These are phyloP conservation scores for Teratosphaeria viscida DNA, from an alignment of 2,329 filamentous ascomycete species.

Conservation along the genomic window DNA sequence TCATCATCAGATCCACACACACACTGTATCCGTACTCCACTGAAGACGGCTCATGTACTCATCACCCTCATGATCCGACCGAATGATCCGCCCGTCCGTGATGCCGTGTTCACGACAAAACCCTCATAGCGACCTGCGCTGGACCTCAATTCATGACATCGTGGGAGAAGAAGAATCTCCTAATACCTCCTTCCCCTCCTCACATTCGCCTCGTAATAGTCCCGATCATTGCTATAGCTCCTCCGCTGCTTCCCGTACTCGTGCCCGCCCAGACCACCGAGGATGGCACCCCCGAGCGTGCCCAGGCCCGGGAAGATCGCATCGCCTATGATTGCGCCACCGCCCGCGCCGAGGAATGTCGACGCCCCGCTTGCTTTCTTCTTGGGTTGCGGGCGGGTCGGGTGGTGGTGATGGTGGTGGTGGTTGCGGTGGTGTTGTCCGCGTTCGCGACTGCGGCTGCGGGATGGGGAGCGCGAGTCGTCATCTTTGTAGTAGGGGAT, in stretches of 20 bases:
- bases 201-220: slow-evolving; percentile 2
- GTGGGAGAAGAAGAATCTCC: not conserved
- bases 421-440: slow-evolving; percentile 13
- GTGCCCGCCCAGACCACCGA: slow-evolving; percentile 33
- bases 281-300: slow-evolving; percentile 27
- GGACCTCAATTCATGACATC: not conserved
- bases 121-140: not conserved
- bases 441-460: slow-evolving; percentile 10
- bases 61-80: no score
- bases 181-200: not conserved
- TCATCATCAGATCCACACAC: no score
- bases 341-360: slow-evolving; percentile 36
- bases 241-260: slow-evolving; percentile 29
- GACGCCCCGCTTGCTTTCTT: slow-evolving; percentile 20
- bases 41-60: no score
- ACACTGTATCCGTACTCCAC: no score
- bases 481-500: slow-evolving; percentile 5
- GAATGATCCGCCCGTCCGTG: no score
- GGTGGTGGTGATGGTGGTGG: slow-evolving; percentile 12
- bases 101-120: no score
- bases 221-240: slow-evolving; percentile 10
- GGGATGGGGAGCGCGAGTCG: slow-evolving; percentile 7
- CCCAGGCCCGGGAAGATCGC: slow-evolving; percentile 35
- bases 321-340: slow-evolving; percentile 35
- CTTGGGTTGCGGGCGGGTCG: slow-evolving; percentile 7